A percentile compares a stretch with the other conserved stretches of the same genome.
phyloP scores from a whole-genome alignment of 2,329 filamentous ascomycete species.

The Colletotrichum costaricense region DNA sequence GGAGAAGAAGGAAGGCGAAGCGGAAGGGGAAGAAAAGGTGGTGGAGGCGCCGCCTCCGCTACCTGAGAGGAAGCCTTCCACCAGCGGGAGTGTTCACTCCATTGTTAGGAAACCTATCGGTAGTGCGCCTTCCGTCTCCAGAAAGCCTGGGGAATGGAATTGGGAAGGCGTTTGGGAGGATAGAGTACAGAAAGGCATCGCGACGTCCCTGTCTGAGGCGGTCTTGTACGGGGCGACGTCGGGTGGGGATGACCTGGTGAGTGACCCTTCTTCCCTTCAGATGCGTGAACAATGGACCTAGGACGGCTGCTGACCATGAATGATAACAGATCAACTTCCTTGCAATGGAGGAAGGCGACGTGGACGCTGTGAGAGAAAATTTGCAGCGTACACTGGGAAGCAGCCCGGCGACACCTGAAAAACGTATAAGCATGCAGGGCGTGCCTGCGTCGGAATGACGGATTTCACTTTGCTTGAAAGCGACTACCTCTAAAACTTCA shows the following conservation, averaged over 20 bases:
- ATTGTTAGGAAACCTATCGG: constrained; percentile 34
- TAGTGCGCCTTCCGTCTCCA: constrained; percentile 37
- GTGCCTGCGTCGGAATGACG: constrained; percentile 28
- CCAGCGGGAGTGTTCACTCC: constrained; percentile 18
- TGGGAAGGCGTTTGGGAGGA: constrained; percentile 98
- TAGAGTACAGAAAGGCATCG: constrained; percentile 82
- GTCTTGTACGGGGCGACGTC: constrained; percentile 76
- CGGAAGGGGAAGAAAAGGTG: constrained; percentile 39
- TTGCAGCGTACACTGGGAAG: constrained; percentile 62
- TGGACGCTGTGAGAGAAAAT: constrained; percentile 69
- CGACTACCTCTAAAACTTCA: constrained; percentile 28
- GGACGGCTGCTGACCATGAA: constrained; percentile 19
- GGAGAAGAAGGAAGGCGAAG: background rate
- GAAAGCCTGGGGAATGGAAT: constrained; percentile 88
- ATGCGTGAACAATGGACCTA: background rate
- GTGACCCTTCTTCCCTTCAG: background rate
- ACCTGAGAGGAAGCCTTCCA: constrained; percentile 1
- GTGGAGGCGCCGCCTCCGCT: background rate
- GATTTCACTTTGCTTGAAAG: constrained; percentile 14
- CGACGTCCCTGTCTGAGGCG: constrained; percentile 80
- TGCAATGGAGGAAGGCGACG: constrained; percentile 68
- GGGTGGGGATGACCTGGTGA: constrained; percentile 48
- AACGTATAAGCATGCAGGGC: constrained; percentile 26
- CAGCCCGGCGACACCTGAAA: constrained; percentile 36
- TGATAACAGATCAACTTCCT: constrained; percentile 71